Evolutionary conservation across 176 grass and related monocot species (phyloP), one percentile per base, ranked within the genome.

Genomic region (Oryza nivara): DNA sequence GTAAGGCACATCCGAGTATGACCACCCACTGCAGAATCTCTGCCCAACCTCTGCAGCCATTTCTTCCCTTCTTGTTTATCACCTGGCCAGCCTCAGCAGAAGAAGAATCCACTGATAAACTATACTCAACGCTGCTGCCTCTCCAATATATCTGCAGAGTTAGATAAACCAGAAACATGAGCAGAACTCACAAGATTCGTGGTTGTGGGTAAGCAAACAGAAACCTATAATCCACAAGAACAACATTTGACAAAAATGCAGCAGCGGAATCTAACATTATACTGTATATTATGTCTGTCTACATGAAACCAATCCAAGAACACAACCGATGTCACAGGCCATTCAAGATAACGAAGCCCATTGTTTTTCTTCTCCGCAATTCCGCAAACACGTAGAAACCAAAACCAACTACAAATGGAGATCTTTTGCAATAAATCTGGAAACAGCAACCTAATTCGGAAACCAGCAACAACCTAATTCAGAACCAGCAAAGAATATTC

Each of bases 21-120:
- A 70, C 91, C 91, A 92, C 23, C 87, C 60, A 25, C 74, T 73
- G 69, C 36, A 38, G 36, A 87, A 89, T 20, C 17, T 38, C 44
- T 85, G 91, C 19, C 41, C 91, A 88, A 92, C 88, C 17, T 88
- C 81, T 82, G 91, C 67, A 82, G 91, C 91, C 90, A 92, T 92
- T 56, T 56, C 14, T 56, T 20, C 52, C 5, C 5, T 56, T 19
- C 52, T 56, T 58, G 86, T 73, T n/a, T n/a, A 22, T 9, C 34
- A 68, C 73, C 72, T 43, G 54, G 28, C 6, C 70, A 80, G 51
- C 77, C 36, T 77, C 73, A 73, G 58, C 17, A 78, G 77, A 56
- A 54, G 3, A 68, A 80, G 43, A 81, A 68, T 43, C n/a, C 46
- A 28, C 28, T 40, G 72, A 46, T 4, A 41, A 17, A 34, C 22